These are phyloP conservation scores for Gossypium mustelinum DNA, from an alignment of 345 rosid genomes.

Conservation along the genomic window DNA sequence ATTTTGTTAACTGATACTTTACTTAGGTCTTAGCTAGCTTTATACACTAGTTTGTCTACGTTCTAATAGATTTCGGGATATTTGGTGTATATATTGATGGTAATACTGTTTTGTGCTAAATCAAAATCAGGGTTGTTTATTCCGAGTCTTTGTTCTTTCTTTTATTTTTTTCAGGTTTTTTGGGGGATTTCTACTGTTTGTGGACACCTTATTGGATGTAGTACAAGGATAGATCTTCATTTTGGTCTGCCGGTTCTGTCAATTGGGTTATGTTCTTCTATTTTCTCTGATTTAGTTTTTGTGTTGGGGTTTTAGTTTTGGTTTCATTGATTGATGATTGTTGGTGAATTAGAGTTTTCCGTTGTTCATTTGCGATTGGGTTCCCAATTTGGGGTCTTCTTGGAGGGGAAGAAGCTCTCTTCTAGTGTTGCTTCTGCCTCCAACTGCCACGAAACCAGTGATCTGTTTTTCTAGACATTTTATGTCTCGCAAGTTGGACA, in stretches of 20 bases:
- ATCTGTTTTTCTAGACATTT: constrained; percentile 38
- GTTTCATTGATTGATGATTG: constrained; percentile 46
- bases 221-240: constrained; percentile 9
- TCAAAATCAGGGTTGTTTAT: constrained; percentile 1
- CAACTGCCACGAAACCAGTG: constrained; percentile 22
- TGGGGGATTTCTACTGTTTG: neutral
- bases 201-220: constrained; percentile 16
- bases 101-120: neutral
- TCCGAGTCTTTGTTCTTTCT: neutral
- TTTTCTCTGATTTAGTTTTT: neutral
- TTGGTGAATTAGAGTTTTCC: constrained; percentile 20
- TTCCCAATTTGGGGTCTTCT: constrained; percentile 39
- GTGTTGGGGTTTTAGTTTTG: constrained; percentile 23
- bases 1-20: neutral
- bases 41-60: neutral
- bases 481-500: constrained; percentile 85
- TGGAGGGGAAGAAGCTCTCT: constrained; percentile 49
- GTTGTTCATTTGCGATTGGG: constrained; percentile 23
- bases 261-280: neutral
- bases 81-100: neutral
- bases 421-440: constrained; percentile 36
- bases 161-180: constrained; percentile 25
- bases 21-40: neutral
- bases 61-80: neutral
- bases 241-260: neutral